phyloP scores from a whole-genome alignment of 768 basidiomycete species.

The Trametes coccinea region DNA sequence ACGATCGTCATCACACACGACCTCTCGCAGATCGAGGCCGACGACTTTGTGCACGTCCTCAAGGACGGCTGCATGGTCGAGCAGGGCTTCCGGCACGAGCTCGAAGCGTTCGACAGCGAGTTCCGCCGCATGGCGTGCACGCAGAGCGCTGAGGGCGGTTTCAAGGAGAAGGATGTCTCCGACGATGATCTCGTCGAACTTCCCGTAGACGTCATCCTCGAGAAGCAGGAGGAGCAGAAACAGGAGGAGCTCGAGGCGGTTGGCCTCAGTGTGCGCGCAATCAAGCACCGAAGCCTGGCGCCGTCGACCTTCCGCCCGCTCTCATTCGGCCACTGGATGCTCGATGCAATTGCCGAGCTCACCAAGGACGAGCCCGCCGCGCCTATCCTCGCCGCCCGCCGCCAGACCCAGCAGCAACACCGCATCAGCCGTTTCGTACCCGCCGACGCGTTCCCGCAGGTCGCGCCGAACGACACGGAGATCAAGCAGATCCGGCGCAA shows the following conservation, averaged over 20 bases:
- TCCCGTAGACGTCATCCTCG: conserved; percentile 49
- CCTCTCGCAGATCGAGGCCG: conserved; percentile 69
- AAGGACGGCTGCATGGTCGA: conserved; percentile 78
- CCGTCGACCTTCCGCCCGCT: conserved; percentile 49
- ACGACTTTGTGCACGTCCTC: conserved; percentile 94
- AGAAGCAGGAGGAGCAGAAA: conserved; percentile 44
- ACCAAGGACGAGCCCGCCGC: conserved; percentile 38
- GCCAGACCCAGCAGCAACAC: conserved; percentile 24
- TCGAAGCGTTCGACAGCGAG: conserved; percentile 64
- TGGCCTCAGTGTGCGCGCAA: conserved; percentile 30
- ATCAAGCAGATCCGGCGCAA: conserved; percentile 35
- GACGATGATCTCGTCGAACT: conserved; percentile 29
- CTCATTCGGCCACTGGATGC: conserved; percentile 82
- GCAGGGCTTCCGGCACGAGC: conserved; percentile 82
- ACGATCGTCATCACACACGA: conserved; percentile 97
- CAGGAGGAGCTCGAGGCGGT: conserved; percentile 31
- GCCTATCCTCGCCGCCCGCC: conserved; percentile 29
- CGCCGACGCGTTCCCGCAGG: conserved; percentile 32
- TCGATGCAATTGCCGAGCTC: conserved; percentile 72
- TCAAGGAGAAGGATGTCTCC: conserved; percentile 37
- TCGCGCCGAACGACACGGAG: conserved; percentile 6
- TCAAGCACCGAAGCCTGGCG: conserved; percentile 46
- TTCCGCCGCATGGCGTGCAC: conserved; percentile 69
- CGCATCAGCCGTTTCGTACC: conserved; percentile 41
- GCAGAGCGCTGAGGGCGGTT: conserved; percentile 56